Percentiles rank a stretch among this genome's conserved stretches.
Conservation (phyloP, 2,329 filamentous ascomycete species). For the Aspergillus spinulosporus region DNA sequence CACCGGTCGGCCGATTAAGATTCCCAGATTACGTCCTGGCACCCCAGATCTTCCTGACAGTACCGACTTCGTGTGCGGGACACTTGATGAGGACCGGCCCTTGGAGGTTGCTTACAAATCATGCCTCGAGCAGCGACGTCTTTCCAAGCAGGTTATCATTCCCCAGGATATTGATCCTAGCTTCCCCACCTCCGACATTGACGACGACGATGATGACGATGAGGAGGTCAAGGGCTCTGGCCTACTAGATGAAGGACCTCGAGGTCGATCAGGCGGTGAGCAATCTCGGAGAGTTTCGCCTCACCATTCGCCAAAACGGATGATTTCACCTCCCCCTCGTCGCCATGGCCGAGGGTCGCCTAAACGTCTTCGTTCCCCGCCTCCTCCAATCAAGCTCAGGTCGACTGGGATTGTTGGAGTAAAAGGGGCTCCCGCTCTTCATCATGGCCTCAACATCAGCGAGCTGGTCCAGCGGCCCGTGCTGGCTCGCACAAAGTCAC, state of each 20-base stretch:
- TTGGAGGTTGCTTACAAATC: constrained; percentile 92
- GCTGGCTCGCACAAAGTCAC: constrained; percentile 76
- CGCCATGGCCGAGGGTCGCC: constrained; percentile 61
- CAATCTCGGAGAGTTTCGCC: constrained; percentile 55
- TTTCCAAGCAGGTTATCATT: constrained; percentile 75
- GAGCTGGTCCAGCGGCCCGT: constrained; percentile 64
- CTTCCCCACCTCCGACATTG: constrained; percentile 91
- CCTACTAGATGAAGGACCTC: constrained; percentile 48
- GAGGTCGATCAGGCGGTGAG: constrained; percentile 47
- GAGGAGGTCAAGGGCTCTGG: constrained; percentile 55
- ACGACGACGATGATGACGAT: constrained; percentile 78
- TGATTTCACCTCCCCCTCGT: constrained; percentile 55
- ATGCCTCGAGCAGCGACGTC: constrained; percentile 76
- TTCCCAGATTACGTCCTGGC: constrained; percentile 61
- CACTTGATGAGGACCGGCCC: constrained; percentile 89
- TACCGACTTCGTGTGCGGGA: constrained; percentile 98
- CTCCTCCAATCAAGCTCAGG: constrained; percentile 56
- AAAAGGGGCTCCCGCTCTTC: constrained; percentile 45
- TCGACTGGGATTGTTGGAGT: constrained; percentile 47
- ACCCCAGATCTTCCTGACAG: constrained; percentile 90
- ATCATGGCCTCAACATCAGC: constrained; percentile 53
- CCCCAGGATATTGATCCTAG: constrained; percentile 98
- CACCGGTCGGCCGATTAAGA: constrained; percentile 41
- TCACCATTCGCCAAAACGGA: constrained; percentile 61
- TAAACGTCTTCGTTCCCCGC: constrained; percentile 68